These are phyloP conservation scores for Brassica nigra DNA, from an alignment of 345 rosid genomes.

Conservation along the genomic window DNA sequence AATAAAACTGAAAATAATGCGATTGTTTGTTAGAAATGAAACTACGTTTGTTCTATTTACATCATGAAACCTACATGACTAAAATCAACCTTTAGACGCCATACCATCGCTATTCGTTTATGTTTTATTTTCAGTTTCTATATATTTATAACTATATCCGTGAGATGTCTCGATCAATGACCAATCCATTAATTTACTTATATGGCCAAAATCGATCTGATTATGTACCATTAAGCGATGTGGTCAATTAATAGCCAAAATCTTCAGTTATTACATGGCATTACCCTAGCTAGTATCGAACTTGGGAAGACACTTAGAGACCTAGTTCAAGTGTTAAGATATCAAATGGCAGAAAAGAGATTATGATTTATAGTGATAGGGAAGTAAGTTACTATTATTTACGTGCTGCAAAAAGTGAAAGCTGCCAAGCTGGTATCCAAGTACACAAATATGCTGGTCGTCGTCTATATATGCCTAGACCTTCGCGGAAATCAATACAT, in stretches of 20 bases:
- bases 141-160: not conserved
- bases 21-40: not conserved
- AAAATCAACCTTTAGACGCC: not conserved
- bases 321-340: not conserved
- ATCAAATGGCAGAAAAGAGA: not conserved
- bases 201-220: not conserved
- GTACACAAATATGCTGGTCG: slow-evolving; percentile 33
- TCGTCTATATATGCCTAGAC: slow-evolving; percentile 30
- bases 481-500: slow-evolving; percentile 25
- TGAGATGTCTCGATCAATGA: not conserved
- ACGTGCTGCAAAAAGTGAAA: slow-evolving; percentile 32
- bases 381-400: slow-evolving; percentile 6
- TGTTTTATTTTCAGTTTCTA: not conserved
- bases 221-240: not conserved
- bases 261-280: not conserved
- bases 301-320: not conserved
- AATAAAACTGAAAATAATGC: not conserved
- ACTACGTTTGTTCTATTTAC: not conserved
- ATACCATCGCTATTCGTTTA: not conserved
- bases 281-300: not conserved
- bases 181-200: not conserved
- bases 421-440: not conserved
- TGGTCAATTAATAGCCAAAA: not conserved
- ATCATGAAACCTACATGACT: not conserved
- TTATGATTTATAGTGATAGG: not conserved